Conservation (phyloP, 306 rosid genomes). For the Coriaria nepalensis region DNA sequence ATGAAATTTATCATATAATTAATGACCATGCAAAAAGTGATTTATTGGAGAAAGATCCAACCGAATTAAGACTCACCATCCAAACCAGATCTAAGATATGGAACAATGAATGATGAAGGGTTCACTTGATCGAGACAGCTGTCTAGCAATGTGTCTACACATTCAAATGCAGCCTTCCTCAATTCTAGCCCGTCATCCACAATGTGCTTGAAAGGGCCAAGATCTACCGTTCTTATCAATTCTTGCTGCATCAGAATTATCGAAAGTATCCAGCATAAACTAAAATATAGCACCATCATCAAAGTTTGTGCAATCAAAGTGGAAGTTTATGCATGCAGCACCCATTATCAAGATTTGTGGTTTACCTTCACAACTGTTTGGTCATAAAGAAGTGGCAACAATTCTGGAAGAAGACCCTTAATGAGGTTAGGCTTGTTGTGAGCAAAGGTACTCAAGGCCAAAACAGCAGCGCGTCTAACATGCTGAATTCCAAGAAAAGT, state of each 20-base stretch:
- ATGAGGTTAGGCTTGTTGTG: slow-evolving; percentile 95
- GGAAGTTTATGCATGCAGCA: no score
- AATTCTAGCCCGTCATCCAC: slow-evolving; percentile 99
- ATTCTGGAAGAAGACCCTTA: slow-evolving; percentile 89
- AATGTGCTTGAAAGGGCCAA: slow-evolving; percentile 96
- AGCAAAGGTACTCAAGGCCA: slow-evolving; percentile 95
- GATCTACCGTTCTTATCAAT: slow-evolving; percentile 91
- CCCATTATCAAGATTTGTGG: slow-evolving; percentile 5
- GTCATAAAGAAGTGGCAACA: slow-evolving; percentile 96
- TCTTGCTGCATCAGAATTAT: slow-evolving; percentile 63
- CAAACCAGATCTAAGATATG: slow-evolving; percentile 89
- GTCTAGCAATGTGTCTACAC: slow-evolving; percentile 91
- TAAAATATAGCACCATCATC: no score
- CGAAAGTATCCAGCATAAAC: not conserved
- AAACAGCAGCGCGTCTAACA: slow-evolving; percentile 98
- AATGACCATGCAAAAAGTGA: not conserved
- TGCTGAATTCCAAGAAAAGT: slow-evolving; percentile 46
- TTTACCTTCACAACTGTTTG: slow-evolving; percentile 90
- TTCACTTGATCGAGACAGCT: slow-evolving; percentile 99
- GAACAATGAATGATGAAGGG: slow-evolving; percentile 94
- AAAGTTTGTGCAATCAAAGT: no score
- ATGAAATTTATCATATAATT: not conserved
- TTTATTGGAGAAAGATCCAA: not conserved
- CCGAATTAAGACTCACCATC: slow-evolving; percentile 56
- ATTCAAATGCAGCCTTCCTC: slow-evolving; percentile 99